A percentile compares a stretch with the other conserved stretches of the same genome.
Conservation (phyloP, 352 stramenopile genomes). For the Pythium diclinum region DNA sequence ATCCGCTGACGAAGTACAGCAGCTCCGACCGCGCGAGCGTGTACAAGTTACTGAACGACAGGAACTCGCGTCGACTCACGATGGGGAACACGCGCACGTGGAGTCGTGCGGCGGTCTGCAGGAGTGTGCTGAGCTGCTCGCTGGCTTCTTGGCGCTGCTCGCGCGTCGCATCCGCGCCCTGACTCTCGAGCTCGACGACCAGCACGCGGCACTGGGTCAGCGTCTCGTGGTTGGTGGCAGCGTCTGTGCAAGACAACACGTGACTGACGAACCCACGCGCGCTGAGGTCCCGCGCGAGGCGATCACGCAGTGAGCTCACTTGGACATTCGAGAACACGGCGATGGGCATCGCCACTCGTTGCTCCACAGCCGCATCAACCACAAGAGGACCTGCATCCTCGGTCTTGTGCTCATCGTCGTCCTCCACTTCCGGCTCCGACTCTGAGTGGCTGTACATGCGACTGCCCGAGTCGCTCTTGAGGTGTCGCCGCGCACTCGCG, state of each 20-base stretch:
- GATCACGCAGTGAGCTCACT: neutral
- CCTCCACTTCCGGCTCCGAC: slow-evolving; percentile 15
- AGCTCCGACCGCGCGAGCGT: slow-evolving; percentile 60
- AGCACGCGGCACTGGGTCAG: slow-evolving; percentile 1
- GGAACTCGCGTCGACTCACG: slow-evolving; percentile 50
- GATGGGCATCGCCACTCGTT: neutral
- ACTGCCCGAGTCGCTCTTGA: slow-evolving; percentile 1
- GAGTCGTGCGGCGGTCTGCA: slow-evolving; percentile 17
- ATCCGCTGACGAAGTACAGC: slow-evolving; percentile 64
- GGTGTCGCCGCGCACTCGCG: slow-evolving; percentile 31
- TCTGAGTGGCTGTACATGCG: slow-evolving; percentile 14
- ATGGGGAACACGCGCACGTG: slow-evolving; percentile 50
- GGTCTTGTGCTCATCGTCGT: slow-evolving; percentile 8
- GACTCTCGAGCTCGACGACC: slow-evolving; percentile 17
- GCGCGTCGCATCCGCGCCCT: neutral
- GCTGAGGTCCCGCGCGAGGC: slow-evolving; percentile 8
- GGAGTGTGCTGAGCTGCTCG: slow-evolving; percentile 28
- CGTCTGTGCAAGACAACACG: neutral
- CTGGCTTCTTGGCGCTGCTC: slow-evolving; percentile 6
- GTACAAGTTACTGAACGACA: slow-evolving; percentile 77
- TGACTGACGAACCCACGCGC: neutral
- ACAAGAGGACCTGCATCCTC: neutral
- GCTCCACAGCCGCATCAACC: neutral
- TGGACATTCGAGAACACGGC: slow-evolving; percentile 13
- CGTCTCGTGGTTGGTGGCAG: neutral